phyloP scores from a whole-genome alignment of 306 rosid species.

The Ormosia emarginata region DNA sequence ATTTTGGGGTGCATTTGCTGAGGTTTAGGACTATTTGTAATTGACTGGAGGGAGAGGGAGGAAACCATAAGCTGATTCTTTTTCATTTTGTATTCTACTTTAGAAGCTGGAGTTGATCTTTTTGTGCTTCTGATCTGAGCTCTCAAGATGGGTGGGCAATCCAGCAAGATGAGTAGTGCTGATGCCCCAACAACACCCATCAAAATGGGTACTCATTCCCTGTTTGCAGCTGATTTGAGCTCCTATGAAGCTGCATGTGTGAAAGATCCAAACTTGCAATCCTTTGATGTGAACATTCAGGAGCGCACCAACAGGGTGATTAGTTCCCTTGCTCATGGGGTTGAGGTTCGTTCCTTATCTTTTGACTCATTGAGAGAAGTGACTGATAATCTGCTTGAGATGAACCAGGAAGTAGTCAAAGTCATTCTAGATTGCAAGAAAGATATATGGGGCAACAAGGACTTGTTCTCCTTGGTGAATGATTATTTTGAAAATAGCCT shows the following conservation, averaged over 20 bases:
- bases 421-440: constrained; percentile 60
- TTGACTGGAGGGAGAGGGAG: background rate
- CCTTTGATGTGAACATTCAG: constrained; percentile 63
- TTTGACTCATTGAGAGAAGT: constrained; percentile 67
- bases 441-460: constrained; percentile 68
- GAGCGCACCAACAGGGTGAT: constrained; percentile 67
- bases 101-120: background rate
- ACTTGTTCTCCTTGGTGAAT: constrained; percentile 55
- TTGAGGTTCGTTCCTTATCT: constrained; percentile 60
- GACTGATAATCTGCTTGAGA: constrained; percentile 66
- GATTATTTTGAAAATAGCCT: constrained; percentile 70
- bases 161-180: constrained; percentile 42
- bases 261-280: constrained; percentile 56
- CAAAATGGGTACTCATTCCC: constrained; percentile 41
- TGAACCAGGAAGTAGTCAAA: constrained; percentile 72
- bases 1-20: background rate
- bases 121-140: background rate
- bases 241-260: constrained; percentile 75
- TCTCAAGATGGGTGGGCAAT: constrained; percentile 66
- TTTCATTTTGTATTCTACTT: background rate
- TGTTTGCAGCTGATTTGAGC: constrained; percentile 49
- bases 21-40: background rate
- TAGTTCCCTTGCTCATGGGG: constrained; percentile 55
- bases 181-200: constrained; percentile 30
- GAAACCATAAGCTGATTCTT: background rate